Evolutionary conservation across 306 rosid species (phyloP), one percentile per base, ranked within the genome.

Genomic region (Albizia julibrissin): DNA sequence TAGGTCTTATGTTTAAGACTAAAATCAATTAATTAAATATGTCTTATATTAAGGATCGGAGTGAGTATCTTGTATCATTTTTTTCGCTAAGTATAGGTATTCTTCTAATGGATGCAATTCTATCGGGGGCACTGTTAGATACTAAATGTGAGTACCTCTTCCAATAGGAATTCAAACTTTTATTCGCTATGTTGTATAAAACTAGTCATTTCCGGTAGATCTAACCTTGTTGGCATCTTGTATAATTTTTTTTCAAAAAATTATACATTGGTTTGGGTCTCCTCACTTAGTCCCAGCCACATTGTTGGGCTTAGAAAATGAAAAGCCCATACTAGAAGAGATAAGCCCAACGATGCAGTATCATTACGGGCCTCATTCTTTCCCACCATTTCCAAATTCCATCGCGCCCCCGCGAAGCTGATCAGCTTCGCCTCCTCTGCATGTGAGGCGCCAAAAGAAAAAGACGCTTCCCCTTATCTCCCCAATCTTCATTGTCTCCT

Each of bases 171-270:
- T 29, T 29, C 1, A 29, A 29, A 29, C 31, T 2, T 29, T 1
- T 0, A 2, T 29, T 29, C 0, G 31, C 31, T 2, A 29, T 1
- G 0, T 29, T 29, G 31, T 29, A 3, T 1, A 3, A 3, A 3
- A 29, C 31, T 2, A 2, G 2, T 2, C 3, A 2, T 3, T 29
- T 29, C 31, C 3, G 0, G 2, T 29, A 29, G 31, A 29, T n/a
- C 31, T 3, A 29, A 29, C 31, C 1, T 3, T 1, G 3, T 29
- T 29, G 31, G 31, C 31, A 29, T 29, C 31, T 29, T 29, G 31
- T 29, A 29, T 29, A 29, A 29, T 29, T 29, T 1, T 29, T 29
- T 2, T 29, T 2, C 2, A 37, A 37, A 5, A 37, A 5, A 54
- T 54, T n/a, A 7, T 21, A 21, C 1, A 10, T 8, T 6, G 65